Evolutionary conservation across 768 basidiomycete species (phyloP), one percentile per base, ranked within the genome.

Genomic region (Suillus luteus): DNA sequence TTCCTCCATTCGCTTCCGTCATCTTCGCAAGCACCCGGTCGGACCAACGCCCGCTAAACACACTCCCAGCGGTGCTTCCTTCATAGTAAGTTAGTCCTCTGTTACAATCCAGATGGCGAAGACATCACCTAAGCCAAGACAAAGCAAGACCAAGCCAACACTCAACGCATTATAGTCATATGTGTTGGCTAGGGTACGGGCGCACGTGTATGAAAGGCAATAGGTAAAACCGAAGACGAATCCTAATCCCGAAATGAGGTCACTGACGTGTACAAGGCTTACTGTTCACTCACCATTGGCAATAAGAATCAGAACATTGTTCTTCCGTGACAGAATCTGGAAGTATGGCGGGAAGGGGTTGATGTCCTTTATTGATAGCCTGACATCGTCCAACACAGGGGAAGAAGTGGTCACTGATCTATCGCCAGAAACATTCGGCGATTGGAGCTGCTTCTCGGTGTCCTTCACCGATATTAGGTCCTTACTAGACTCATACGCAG

Each of bases 141-240:
- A 76, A 9, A 97, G 83, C 5, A 95, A 83, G 14, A 93, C 86
- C 31, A 95, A 74, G 3, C 95, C 95, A 57, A 91, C 85, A 51
- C 86, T 79, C 3, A 95, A 77, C 0, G 94, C 78, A 54, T 84
- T 79, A 72, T 89, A 94, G 35, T 80, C 71, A 69, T 96, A 96
- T 3, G 80, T 73, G 27, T 75, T 72, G 8, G 79, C 82, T 11
- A 96, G 80, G 1, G 90, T 93, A 62, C 90, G 82, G 9, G 92
- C 82, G 11, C 86, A 86, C 0, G 92, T 92, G 71, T 93, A 96
- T 2, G 85, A 77, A 44, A 95, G 80, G 49, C 85, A 80, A 73
- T 89, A 95, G 44, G 80, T 83, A 59, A 87, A 88, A 0, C 87
- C 89, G 69, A 91, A 95, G 10, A 89, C 75, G 24, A 92, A 70